Percentiles rank a stretch among this genome's conserved stretches.
Conservation (phyloP, 352 stramenopile genomes). For the Globisporangium cylindrosporum region DNA sequence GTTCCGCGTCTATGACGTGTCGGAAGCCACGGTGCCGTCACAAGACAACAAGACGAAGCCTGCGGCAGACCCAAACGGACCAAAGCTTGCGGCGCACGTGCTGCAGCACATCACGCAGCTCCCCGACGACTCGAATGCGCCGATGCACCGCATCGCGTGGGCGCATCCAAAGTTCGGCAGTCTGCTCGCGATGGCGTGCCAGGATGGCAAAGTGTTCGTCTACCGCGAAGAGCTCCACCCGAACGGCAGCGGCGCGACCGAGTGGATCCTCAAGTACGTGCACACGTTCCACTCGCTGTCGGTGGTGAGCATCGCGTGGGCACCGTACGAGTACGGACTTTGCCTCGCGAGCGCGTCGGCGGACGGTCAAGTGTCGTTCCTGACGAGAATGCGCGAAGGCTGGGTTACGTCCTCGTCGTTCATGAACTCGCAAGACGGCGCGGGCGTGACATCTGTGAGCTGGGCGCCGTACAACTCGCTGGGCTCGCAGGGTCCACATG, state of each 20-base stretch:
- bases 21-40: constrained; percentile 35
- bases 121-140: constrained; percentile 58
- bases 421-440: constrained; percentile 67
- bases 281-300: constrained; percentile 68
- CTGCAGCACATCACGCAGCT: constrained; percentile 68
- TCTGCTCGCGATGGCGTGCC: constrained; percentile 67
- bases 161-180: constrained; percentile 85
- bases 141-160: constrained; percentile 80
- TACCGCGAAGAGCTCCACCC: constrained; percentile 75
- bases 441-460: constrained; percentile 74
- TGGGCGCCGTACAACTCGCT: constrained; percentile 88
- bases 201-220: constrained; percentile 85
- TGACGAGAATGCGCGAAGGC: constrained; percentile 78
- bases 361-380: constrained; percentile 80
- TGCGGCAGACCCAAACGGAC: background rate
- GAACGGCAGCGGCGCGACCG: constrained; percentile 49
- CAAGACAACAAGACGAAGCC: constrained; percentile 17
- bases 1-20: constrained; percentile 84
- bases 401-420: constrained; percentile 82
- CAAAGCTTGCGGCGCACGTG: constrained; percentile 20
- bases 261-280: constrained; percentile 77
- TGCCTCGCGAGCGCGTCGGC: constrained; percentile 76
- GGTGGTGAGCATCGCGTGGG: constrained; percentile 82
- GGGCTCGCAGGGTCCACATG: constrained; percentile 62
- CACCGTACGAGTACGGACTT: constrained; percentile 85